Base-by-base conservation (phyloP, 805 yeast species). In the Vanderwaltozyma polyspora region DNA sequence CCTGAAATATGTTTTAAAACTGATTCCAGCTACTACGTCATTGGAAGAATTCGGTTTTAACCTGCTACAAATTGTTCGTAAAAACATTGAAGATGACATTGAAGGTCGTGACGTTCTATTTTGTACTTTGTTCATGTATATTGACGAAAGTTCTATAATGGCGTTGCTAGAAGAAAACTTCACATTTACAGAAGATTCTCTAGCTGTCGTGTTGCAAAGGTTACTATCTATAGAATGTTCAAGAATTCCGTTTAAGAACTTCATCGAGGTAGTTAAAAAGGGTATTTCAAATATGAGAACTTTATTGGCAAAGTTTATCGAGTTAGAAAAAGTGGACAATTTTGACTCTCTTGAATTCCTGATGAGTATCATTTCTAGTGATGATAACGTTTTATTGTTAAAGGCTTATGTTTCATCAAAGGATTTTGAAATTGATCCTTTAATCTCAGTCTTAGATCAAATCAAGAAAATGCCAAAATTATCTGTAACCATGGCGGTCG, bases 401-500 rank as follows among this genome's bases (percentile, higher is more conserved):
- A 29, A 38, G 17, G 29, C 45, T 4, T 45, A 41, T 25, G 19
- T 47, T 25, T 13, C 35, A 13, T 45, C 49, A 2, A 4, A 25
- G 4, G 39, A 38, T 30, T 48, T 38, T 27, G 11, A 28, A 5
- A 7, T 31, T 3, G 28, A 34, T 12, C 27, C 26, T 9, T 19
- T 51, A 8, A 14, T 35, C 5, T 33, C 41, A 14, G 21, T 17
- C 4, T 23, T 34, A 8, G 15, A 28, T 5, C 10, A n/a, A 11
- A 10, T 22, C 5, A 12, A 32, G 22, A n/a, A 2, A 1, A 32
- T 11, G 12, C 22, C 19, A 12, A 32, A 27, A 17, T 12, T 32
- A 9, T 14, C 30, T 2, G 21, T 32, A 3, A 9, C 17, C 4
- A 10, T 55, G 6, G 55, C 61, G 2, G 34, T 49, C 7, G 19